A percentile compares a stretch with the other conserved stretches of the same genome.
phyloP scores from a whole-genome alignment of 1,139 yeast genomes.

The Taiozyma sp. region DNA sequence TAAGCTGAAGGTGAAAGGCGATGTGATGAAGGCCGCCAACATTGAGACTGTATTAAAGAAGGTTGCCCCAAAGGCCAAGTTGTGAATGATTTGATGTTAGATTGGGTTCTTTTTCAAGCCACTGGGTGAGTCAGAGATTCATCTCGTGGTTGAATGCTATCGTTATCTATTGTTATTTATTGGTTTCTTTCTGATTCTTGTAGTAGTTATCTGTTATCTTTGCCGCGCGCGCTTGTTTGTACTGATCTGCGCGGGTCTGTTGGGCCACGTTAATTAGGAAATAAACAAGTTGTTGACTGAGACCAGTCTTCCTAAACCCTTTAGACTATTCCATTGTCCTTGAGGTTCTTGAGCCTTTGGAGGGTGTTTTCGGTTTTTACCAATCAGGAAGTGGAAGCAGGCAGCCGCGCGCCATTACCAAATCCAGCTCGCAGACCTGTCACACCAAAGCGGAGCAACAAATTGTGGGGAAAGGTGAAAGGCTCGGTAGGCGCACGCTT shows the following conservation, averaged over 20 bases:
- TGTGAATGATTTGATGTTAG: slow-evolving; percentile 23
- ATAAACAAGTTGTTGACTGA: neutral
- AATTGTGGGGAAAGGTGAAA: neutral
- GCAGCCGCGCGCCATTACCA: neutral
- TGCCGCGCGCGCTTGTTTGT: neutral
- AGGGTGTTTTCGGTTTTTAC: too few species aligned
- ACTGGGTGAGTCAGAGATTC: too few species aligned
- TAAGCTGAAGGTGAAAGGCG: slow-evolving; percentile 81
- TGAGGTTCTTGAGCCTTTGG: too few species aligned
- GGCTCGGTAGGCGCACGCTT: neutral
- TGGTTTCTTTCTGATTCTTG: too few species aligned
- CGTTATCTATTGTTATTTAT: too few species aligned
- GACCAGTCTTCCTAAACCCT: neutral
- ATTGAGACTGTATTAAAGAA: slow-evolving; percentile 70
- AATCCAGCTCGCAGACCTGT: neutral
- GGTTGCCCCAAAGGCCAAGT: slow-evolving; percentile 53
- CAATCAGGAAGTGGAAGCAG: neutral
- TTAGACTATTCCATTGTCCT: too few species aligned
- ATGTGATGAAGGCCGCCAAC: slow-evolving; percentile 84
- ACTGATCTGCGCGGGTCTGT: neutral
- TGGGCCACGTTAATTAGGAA: neutral
- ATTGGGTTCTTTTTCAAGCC: too few species aligned
- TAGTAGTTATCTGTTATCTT: neutral
- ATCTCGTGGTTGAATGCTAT: too few species aligned
- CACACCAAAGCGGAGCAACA: neutral